Evolutionary conservation across 2,329 filamentous ascomycete genomes (phyloP), one percentile per base, ranked within the genome.

Genomic region (Thermochaetoides dissita): DNA sequence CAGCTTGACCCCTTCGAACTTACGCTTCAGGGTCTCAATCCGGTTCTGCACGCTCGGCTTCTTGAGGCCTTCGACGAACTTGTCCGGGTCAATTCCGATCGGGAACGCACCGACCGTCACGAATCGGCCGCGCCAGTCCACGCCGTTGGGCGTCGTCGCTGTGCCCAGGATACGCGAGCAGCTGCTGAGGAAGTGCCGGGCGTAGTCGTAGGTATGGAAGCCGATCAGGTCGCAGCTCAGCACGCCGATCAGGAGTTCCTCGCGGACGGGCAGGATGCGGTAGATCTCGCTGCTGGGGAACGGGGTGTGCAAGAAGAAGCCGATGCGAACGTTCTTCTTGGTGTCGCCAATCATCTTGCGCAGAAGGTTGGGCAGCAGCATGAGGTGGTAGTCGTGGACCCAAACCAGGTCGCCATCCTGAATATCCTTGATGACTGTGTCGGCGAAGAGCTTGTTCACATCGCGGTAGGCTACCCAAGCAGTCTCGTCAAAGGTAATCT

Each of bases 141-240:
- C 86, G 9, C 88, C 87, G 55, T 94, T 95, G 0, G 89, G 89
- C 1, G 87, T 94, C 1, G 89, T 95, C 1, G 76, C 67, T 1
- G 81, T 76, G 49, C 68, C 83, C 69, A 95, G 71, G 51, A 96
- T 91, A 50, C 89, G 81, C n/a, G 87, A 89, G 65, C 91, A 96
- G 58, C 84, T 89, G 65, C 87, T 94, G 51, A 98, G 66, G 66
- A 96, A 98, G 64, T 98, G 91, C 40, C 91, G 76, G n/a, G 88
- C 89, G 57, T 98, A 98, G 65, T 96, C 89, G 66, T 95, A 96
- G 29, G 91, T 98, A 64, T 98, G 91, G 69, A 98, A 96, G 30
- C 91, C 91, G 57, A 96, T 86, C 46, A 98, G 68, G 59, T 96
- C 91, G 66, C 89, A 94, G 59, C 94, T 83, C 31, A 98, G 71